Percentiles rank a stretch among this genome's conserved stretches.
Conservation (phyloP, 73 alveolate species). For the Paramecium caudatum region DNA sequence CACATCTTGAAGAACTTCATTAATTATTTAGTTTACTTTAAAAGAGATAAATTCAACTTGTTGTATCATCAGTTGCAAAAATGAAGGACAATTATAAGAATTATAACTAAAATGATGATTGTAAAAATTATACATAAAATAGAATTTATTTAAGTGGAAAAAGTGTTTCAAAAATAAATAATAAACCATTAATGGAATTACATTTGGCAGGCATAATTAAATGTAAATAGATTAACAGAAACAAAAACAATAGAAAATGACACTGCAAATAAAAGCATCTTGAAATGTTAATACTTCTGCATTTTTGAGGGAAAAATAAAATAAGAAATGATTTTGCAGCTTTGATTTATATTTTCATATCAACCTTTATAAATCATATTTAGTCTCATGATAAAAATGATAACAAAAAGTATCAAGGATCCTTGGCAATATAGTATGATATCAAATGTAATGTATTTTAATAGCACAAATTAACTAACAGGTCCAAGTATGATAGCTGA, state of each 20-base stretch:
- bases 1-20: not conserved
- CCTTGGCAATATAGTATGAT: conserved; percentile 36
- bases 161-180: conserved; percentile 27
- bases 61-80: conserved; percentile 37
- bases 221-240: not conserved
- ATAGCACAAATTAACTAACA: conserved; percentile 1
- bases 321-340: not conserved
- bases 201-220: conserved; percentile 27
- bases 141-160: conserved; percentile 18
- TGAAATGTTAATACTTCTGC: conserved; percentile 1
- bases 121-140: not conserved
- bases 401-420: conserved; percentile 6
- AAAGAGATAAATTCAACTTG: not conserved
- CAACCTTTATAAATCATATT: conserved; percentile 53
- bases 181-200: not conserved
- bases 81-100: conserved; percentile 19
- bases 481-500: not conserved
- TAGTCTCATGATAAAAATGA: conserved; percentile 7
- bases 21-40: not conserved
- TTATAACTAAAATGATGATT: not conserved
- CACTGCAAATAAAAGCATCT: not conserved
- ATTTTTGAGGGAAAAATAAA: not conserved
- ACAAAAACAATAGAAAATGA: conserved; percentile 11
- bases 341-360: conserved; percentile 10
- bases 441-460: conserved; percentile 55